Percentiles rank a stretch among this genome's conserved stretches.
phyloP scores from a whole-genome alignment of 345 rosid genomes.

The Gossypium australe region DNA sequence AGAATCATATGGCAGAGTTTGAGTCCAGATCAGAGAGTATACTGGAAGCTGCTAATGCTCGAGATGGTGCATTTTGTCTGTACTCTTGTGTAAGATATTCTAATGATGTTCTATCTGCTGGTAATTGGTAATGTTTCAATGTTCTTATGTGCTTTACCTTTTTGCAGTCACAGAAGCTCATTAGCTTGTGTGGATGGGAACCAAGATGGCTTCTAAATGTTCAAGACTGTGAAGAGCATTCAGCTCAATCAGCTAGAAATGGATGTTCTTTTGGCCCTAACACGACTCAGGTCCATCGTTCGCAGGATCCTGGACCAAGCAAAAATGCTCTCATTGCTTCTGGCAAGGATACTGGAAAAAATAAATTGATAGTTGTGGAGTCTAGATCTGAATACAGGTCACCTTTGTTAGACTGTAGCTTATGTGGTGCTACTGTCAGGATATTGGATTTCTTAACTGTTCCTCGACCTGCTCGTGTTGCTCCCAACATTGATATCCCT shows the following conservation, averaged over 20 bases:
- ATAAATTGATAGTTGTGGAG: slow-evolving; percentile 59
- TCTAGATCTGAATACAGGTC: slow-evolving; percentile 71
- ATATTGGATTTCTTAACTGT: slow-evolving; percentile 83
- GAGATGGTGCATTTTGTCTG: slow-evolving; percentile 46
- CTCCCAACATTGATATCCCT: slow-evolving; percentile 63
- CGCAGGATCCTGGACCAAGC: slow-evolving; percentile 67
- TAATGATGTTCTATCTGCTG: background rate
- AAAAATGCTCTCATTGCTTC: slow-evolving; percentile 67
- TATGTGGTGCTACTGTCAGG: slow-evolving; percentile 91
- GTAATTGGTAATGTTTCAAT: slow-evolving; percentile 8
- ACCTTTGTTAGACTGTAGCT: slow-evolving; percentile 89
- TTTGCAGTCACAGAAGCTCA: slow-evolving; percentile 79
- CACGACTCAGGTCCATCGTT: slow-evolving; percentile 40
- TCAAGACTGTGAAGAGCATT: slow-evolving; percentile 98
- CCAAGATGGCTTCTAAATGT: slow-evolving; percentile 90
- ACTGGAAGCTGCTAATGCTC: slow-evolving; percentile 45
- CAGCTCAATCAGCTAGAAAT: slow-evolving; percentile 94
- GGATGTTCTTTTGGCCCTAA: slow-evolving; percentile 70
- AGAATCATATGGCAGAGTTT: slow-evolving; percentile 46
- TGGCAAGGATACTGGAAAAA: slow-evolving; percentile 63
- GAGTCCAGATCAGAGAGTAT: slow-evolving; percentile 52
- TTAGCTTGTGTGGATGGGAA: slow-evolving; percentile 99
- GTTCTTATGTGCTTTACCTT: slow-evolving; percentile 11
- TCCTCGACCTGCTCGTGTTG: slow-evolving; percentile 68
- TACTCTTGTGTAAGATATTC: slow-evolving; percentile 62